These are phyloP conservation scores for Umbelopsis sp. DNA, from an alignment of 192 early-diverging fungal species.

Conservation along the genomic window DNA sequence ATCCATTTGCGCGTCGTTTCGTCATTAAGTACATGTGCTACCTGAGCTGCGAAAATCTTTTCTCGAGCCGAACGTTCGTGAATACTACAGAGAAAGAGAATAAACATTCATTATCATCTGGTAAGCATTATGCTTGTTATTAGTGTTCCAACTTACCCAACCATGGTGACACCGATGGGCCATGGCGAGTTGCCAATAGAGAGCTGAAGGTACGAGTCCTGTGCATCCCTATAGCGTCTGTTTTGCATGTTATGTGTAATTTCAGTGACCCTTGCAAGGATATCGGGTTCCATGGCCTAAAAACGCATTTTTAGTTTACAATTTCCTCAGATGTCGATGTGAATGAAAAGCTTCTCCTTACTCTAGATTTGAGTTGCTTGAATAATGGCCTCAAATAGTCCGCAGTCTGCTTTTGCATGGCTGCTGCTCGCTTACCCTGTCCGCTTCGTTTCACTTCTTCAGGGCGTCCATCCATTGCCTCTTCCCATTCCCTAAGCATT, in stretches of 20 bases:
- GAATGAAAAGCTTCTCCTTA: not conserved
- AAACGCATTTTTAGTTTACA: not conserved
- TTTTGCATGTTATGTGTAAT: conserved; percentile 84
- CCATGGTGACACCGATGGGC: conserved; percentile 97
- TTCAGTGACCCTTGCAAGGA: conserved; percentile 88
- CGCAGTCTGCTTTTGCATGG: conserved; percentile 80
- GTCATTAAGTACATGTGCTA: conserved; percentile 97
- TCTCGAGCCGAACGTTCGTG: conserved; percentile 96
- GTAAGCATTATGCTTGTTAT: not conserved
- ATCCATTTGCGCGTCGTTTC: conserved; percentile 99
- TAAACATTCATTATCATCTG: not conserved
- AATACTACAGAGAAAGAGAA: conserved; percentile 64
- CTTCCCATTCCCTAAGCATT: conserved; percentile 85
- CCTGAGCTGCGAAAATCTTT: conserved; percentile 93
- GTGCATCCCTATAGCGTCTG: conserved; percentile 89
- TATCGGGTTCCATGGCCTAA: conserved; percentile 74
- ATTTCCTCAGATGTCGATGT: not conserved
- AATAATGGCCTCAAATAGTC: conserved; percentile 95
- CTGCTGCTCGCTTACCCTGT: conserved; percentile 79
- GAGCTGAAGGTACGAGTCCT: conserved; percentile 90
- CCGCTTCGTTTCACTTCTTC: conserved; percentile 79
- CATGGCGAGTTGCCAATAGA: conserved; percentile 98
- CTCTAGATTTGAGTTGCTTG: conserved; percentile 73
- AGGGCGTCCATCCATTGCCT: conserved; percentile 69
- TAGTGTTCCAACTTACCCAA: conserved; percentile 58